Conservation (phyloP, 164 flowering plant species). For the Amborella trichopoda region DNA sequence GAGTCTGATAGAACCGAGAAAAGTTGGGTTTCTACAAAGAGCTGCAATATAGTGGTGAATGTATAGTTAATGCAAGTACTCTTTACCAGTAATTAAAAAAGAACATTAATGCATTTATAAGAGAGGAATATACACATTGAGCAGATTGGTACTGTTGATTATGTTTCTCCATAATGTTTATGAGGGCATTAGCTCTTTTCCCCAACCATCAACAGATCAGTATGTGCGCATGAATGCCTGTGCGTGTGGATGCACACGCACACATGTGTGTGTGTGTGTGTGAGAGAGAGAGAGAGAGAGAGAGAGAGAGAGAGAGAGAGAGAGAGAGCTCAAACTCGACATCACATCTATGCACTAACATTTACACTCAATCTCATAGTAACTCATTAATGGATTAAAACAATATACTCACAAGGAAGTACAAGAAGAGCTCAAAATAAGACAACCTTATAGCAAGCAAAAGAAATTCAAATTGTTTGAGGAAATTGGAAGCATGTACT, state of each 20-base stretch:
- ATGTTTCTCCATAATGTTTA: neutral
- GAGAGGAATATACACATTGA: neutral
- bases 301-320: too few relatives aligned
- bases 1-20: constrained; percentile 69
- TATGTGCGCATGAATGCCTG: neutral
- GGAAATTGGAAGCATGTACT: neutral
- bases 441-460: too few relatives aligned
- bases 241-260: too few relatives aligned
- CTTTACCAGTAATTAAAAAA: neutral
- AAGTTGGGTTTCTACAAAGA: constrained; percentile 74
- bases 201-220: neutral
- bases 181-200: neutral
- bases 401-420: too few relatives aligned
- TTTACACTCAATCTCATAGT: too few relatives aligned
- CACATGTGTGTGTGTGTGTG: too few relatives aligned
- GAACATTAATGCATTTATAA: neutral
- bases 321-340: too few relatives aligned
- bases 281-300: too few relatives aligned
- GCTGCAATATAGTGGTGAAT: constrained; percentile 29
- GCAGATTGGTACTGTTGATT: too few relatives aligned
- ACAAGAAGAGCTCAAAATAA: too few relatives aligned
- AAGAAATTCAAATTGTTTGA: neutral
- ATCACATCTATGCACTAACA: too few relatives aligned
- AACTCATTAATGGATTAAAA: too few relatives aligned
- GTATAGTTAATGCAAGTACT: neutral